Evolutionary conservation across 106 monocot genomes (phyloP).

Genomic region (Dendrobium chrysotoxum): DNA sequence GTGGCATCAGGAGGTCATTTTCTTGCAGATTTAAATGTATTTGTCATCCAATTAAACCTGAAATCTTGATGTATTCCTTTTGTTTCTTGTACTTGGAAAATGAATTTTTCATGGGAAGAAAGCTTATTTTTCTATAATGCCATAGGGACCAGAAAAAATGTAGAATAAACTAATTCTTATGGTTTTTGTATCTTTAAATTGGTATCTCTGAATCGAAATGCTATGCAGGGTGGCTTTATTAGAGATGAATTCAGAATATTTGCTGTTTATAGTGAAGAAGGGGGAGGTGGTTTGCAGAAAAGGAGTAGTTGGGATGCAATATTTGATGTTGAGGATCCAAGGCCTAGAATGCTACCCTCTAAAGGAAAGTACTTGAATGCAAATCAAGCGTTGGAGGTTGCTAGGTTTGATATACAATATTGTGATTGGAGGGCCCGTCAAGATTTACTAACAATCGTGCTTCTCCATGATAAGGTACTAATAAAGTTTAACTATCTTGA

Average conservation of each 20-base stretch:
- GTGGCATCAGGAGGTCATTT: not conserved
- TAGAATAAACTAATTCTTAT: not conserved
- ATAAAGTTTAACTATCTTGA: not conserved
- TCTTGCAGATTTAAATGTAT: not conserved
- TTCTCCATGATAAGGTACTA: conserved; percentile 87
- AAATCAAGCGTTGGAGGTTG: conserved; percentile 85
- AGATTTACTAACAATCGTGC: conserved; percentile 79
- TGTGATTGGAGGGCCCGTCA: conserved; percentile 95
- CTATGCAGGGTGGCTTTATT: conserved; percentile 28
- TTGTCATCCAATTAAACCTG: not conserved
- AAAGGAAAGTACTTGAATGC: conserved; percentile 71
- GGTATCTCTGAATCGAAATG: not conserved
- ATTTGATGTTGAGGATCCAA: conserved; percentile 88
- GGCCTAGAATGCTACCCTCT: conserved; percentile 35
- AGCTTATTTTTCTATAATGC: not conserved
- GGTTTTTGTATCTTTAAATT: not conserved
- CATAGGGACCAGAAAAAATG: not conserved
- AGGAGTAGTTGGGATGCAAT: conserved; percentile 65
- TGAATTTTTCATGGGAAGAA: not conserved
- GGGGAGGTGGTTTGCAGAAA: conserved; percentile 34
- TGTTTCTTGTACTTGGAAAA: not conserved
- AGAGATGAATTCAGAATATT: conserved; percentile 43
- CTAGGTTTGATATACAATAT: conserved; percentile 89
- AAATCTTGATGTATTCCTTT: not conserved
- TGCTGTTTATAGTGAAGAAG: conserved; percentile 46